These are phyloP conservation scores for Phellopilus nigrolimitatus DNA, from an alignment of 1,284 basidiomycete species.

Conservation along the genomic window DNA sequence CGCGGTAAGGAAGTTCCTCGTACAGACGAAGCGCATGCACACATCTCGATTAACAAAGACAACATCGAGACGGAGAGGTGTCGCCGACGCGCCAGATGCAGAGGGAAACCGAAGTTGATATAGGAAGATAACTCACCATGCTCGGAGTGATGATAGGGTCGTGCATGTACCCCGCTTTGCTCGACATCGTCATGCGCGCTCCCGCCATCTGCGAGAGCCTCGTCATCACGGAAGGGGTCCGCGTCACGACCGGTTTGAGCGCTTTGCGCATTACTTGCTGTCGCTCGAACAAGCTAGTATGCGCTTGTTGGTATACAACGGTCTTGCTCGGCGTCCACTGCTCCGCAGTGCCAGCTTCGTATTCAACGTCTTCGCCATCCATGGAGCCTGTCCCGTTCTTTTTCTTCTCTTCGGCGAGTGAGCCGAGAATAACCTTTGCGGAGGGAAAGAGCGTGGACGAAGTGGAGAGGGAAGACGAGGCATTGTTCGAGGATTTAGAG, in stretches of 20 bases:
- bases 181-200: constrained; percentile 90
- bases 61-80: too few relatives aligned
- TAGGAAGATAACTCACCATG: constrained; percentile 60
- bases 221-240: constrained; percentile 4
- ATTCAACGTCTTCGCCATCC: not conserved
- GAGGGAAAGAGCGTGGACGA: constrained; percentile 6
- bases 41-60: too few relatives aligned
- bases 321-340: constrained; percentile 9
- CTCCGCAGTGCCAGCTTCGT: not conserved
- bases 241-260: constrained; percentile 4
- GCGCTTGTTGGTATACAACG: constrained; percentile 16
- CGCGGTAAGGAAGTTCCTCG: too few relatives aligned
- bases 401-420: not conserved
- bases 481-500: constrained; percentile 1
- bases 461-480: constrained; percentile 1
- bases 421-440: constrained; percentile 12
- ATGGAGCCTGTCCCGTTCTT: not conserved
- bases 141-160: constrained; percentile 86
- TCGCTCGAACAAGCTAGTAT: constrained; percentile 16
- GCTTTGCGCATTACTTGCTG: constrained; percentile 11
- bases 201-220: constrained; percentile 6
- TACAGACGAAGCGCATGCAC: too few relatives aligned
- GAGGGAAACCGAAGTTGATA: constrained; percentile 8
- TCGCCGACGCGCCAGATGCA: too few relatives aligned
- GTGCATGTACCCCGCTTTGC: constrained; percentile 91